A percentile compares a stretch with the other conserved stretches of the same genome.
Conservation (phyloP, 129 eudicot genomes). For the Escallonia rubra region DNA sequence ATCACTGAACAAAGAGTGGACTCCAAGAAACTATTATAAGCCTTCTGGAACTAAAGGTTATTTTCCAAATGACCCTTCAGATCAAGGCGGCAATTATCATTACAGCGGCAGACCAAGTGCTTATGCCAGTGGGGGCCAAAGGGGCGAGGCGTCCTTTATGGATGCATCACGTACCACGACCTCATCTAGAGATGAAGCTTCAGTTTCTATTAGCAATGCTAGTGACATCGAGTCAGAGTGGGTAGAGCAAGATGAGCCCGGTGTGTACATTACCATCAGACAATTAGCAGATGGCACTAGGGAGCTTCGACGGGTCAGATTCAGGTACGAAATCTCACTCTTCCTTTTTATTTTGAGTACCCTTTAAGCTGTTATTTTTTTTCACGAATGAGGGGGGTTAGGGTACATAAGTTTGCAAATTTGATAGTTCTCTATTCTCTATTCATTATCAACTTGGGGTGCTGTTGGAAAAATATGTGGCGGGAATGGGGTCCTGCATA, state of each 20-base stretch:
- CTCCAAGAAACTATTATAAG: conserved; percentile 48
- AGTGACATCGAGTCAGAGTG: conserved; percentile 92
- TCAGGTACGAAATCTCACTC: conserved; percentile 45
- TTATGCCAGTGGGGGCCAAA: conserved; percentile 41
- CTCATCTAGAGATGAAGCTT: conserved; percentile 76
- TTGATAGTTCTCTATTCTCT: too few relatives aligned
- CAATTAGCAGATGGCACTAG: conserved; percentile 91
- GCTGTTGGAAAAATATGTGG: too few relatives aligned
- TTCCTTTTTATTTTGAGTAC: not conserved
- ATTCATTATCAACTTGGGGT: too few relatives aligned
- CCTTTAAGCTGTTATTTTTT: not conserved
- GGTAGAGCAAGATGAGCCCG: conserved; percentile 94
- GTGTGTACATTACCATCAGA: conserved; percentile 85
- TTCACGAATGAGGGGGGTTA: too few relatives aligned
- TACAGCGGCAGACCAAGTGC: conserved; percentile 50
- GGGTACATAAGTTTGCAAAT: too few relatives aligned
- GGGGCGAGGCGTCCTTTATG: conserved; percentile 69
- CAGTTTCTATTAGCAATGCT: conserved; percentile 83
- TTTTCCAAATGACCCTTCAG: conserved; percentile 32
- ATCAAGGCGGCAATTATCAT: conserved; percentile 34
- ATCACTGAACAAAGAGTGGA: conserved; percentile 73
- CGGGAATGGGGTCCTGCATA: too few relatives aligned
- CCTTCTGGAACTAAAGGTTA: conserved; percentile 38
- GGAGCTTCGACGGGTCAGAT: conserved; percentile 89
- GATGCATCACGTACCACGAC: conserved; percentile 93